A percentile compares a stretch with the other conserved stretches of the same genome.
phyloP scores from a whole-genome alignment of 306 rosid species.

The Trichosanthes truncata region DNA sequence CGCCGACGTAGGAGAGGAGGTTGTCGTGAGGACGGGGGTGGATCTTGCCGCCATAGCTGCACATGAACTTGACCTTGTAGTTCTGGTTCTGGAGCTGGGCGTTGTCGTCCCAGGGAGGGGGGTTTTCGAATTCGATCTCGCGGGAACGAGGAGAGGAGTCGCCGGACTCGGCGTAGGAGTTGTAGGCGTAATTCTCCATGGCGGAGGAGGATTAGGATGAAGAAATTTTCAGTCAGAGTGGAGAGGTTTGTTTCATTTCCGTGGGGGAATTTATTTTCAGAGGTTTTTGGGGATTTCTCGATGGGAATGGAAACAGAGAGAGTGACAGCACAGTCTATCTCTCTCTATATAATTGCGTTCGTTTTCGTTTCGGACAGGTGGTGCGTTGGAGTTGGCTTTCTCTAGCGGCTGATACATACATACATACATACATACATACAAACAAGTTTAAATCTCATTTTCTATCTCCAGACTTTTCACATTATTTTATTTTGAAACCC shows the following conservation, averaged over 20 bases:
- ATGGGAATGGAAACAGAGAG: background rate
- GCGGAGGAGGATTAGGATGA: background rate
- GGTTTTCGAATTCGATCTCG: slow-evolving; percentile 78
- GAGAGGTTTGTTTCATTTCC: background rate
- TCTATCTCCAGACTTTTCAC: too few relatives aligned
- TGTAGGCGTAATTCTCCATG: slow-evolving; percentile 69
- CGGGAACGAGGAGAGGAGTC: slow-evolving; percentile 81
- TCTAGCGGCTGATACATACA: background rate
- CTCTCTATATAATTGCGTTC: background rate
- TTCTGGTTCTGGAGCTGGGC: slow-evolving; percentile 25
- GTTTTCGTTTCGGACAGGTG: background rate
- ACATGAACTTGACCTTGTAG: slow-evolving; percentile 80
- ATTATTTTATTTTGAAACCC: too few relatives aligned
- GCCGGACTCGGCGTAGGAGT: slow-evolving; percentile 76
- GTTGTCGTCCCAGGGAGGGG: slow-evolving; percentile 77
- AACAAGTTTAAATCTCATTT: too few relatives aligned
- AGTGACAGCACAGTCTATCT: background rate
- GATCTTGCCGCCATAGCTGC: slow-evolving; percentile 95
- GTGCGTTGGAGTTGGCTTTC: background rate
- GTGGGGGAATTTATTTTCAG: background rate
- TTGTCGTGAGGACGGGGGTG: slow-evolving; percentile 87
- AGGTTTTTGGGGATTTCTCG: background rate
- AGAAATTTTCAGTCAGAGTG: background rate
- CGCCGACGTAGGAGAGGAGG: slow-evolving; percentile 75
- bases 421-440: background rate